A percentile compares a stretch with the other conserved stretches of the same genome.
Evolutionary conservation across 331 rosid species (phyloP).

Genomic region (Quercus phellos): DNA sequence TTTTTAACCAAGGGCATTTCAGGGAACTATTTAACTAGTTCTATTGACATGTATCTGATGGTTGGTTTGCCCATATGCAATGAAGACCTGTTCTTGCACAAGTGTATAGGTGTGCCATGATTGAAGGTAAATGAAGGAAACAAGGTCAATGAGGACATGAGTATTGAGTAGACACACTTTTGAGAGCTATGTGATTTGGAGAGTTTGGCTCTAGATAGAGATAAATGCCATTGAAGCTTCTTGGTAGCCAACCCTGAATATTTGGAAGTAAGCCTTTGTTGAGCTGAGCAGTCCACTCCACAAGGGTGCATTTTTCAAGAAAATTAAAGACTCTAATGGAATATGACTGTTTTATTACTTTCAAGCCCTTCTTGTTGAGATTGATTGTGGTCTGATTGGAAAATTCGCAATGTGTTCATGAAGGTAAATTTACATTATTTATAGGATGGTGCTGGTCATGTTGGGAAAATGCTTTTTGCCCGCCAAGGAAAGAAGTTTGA

Average conservation of each 20-base stretch:
- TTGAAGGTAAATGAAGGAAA: not conserved
- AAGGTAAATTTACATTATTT: slow-evolving; percentile 3
- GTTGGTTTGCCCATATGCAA: not conserved
- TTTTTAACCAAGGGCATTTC: not conserved
- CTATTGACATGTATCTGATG: not conserved
- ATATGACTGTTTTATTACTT: not conserved
- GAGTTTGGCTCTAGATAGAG: not conserved
- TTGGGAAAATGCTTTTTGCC: slow-evolving; percentile 94
- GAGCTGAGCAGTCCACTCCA: not conserved
- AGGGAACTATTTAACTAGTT: not conserved
- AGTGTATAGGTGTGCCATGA: not conserved
- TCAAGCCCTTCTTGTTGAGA: not conserved
- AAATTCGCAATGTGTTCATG: not conserved
- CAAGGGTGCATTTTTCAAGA: not conserved
- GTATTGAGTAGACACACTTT: not conserved
- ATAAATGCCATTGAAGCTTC: not conserved
- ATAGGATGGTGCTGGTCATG: slow-evolving; percentile 98
- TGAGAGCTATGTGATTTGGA: not conserved
- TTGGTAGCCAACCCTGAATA: not conserved
- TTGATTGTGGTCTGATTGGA: not conserved
- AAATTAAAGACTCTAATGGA: not conserved
- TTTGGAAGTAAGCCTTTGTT: not conserved
- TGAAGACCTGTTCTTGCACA: not conserved
- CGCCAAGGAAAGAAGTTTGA: slow-evolving; percentile 98
- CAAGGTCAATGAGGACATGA: not conserved